Base-by-base conservation (phyloP, 768 basidiomycete species). In the Hirschioporus abietinus region DNA sequence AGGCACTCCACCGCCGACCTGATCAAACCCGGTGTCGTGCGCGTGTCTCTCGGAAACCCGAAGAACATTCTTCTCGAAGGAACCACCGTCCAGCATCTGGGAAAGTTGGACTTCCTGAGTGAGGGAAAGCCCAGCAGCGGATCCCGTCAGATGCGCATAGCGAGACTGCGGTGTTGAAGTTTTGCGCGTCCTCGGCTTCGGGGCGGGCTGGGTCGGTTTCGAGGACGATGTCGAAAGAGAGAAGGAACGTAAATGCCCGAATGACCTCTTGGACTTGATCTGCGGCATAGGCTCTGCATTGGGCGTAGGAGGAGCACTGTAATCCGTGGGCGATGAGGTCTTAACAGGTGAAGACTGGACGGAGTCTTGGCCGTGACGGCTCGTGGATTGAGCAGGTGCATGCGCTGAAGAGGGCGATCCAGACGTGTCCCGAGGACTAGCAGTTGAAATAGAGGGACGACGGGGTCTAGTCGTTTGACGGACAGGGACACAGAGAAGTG, bases 71-170 rank as follows among this genome's bases (percentile, higher is more conserved):
- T 78, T 74, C 60, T 89, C 84, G 65, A 85, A 78, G 61, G 73
- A 81, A 0, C 90, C 90, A 23, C 90, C 90, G 58, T 87, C 88
- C 12, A 79, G 73, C 67, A 90, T 85, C 75, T 91, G 90, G 83
- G 88, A 85, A 66, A 91, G 76, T 0, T 85, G 87, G 64, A 91
- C 81, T 68, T 91, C 89, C 64, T 85, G 85, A 4, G 84, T 81
- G 60, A 91, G 83, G 1, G 88, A 82, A 1, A 86, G 81, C 60
- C 74, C 78, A 70, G 34, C 75, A 79, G 18, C 76, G 4, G 60
- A 34, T 61, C n/a, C 26, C 60, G 25, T 1, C 20, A 52, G 8
- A 25, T 26, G 20, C 35, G 8, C 42, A 23, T 8, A 65, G 8
- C 67, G 64, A 58, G 62, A 58, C 35, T 63, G 62, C 87, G 70